phyloP scores from a whole-genome alignment of 1,284 basidiomycete genomes.

The Somion occarium region DNA sequence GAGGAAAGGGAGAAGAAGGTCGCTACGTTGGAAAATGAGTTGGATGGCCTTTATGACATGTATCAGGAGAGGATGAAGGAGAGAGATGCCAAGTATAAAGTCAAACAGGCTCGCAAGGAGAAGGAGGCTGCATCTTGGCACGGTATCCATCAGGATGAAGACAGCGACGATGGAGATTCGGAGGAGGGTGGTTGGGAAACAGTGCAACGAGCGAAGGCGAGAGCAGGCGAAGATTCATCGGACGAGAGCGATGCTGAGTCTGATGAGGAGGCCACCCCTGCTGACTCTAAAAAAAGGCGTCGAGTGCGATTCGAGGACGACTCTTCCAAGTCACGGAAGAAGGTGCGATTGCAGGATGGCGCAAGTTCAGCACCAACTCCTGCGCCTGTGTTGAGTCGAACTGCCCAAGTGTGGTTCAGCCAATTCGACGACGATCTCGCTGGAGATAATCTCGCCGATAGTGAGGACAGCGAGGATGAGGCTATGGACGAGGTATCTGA shows the following conservation, averaged over 20 bases:
- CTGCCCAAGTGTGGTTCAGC: conserved; percentile 86
- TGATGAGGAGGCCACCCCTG: conserved; percentile 7
- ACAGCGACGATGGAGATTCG: conserved; percentile 36
- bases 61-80: conserved; percentile 84
- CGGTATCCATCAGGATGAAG: conserved; percentile 54
- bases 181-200: conserved; percentile 77
- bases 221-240: conserved; percentile 47
- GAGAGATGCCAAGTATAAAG: conserved; percentile 87
- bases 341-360: conserved; percentile 34
- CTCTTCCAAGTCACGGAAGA: conserved; percentile 33
- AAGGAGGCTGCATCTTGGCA: conserved; percentile 74
- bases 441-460: conserved; percentile 12
- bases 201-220: conserved; percentile 59
- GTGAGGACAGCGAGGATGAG: conserved; percentile 13
- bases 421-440: conserved; percentile 55
- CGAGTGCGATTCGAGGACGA: conserved; percentile 29
- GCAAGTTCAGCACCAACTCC: conserved; percentile 29
- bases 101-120: conserved; percentile 76
- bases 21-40: conserved; percentile 72
- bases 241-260: conserved; percentile 11
- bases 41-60: conserved; percentile 87
- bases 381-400: conserved; percentile 34
- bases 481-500: conserved; percentile 23
- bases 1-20: conserved; percentile 69
- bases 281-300: conserved; percentile 38